Conservation (phyloP, 441 rosid genomes). For the Erodium moschatum region DNA sequence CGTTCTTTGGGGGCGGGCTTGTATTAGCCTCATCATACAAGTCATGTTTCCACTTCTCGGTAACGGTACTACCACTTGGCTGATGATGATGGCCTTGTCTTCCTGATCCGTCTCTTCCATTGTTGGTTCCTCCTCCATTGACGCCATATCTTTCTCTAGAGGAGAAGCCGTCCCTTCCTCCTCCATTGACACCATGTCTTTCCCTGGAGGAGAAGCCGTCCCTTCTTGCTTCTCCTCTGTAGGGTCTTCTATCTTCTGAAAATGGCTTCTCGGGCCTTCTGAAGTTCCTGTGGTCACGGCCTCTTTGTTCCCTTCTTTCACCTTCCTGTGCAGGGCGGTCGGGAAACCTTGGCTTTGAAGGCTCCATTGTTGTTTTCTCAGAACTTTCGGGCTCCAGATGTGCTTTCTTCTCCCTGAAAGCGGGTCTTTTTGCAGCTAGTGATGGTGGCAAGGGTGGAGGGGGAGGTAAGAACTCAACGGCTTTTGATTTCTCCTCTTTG, state of each 20-base stretch:
- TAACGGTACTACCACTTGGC: slow-evolving; percentile 24
- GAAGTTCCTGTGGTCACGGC: slow-evolving; percentile 25
- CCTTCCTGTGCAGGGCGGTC: slow-evolving; percentile 18
- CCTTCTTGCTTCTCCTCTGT: slow-evolving; percentile 38
- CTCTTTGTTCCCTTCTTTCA: slow-evolving; percentile 40
- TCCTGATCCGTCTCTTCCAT: slow-evolving; percentile 47
- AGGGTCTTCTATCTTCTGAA: slow-evolving; percentile 3
- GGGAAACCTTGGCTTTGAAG: slow-evolving; percentile 26
- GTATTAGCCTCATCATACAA: slow-evolving; percentile 62
- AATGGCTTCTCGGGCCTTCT: slow-evolving; percentile 41
- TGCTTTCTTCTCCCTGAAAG: slow-evolving; percentile 70
- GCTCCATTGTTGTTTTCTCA: slow-evolving; percentile 30
- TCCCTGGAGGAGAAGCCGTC: slow-evolving; percentile 32
- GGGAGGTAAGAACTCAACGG: slow-evolving; percentile 38
- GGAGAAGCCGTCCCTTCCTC: slow-evolving; percentile 31
- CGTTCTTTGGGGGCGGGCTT: slow-evolving; percentile 56
- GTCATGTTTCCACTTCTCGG: slow-evolving; percentile 90
- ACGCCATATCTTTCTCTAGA: slow-evolving; percentile 34
- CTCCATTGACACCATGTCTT: slow-evolving; percentile 27
- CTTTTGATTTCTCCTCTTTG: slow-evolving; percentile 36
- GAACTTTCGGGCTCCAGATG: slow-evolving; percentile 23
- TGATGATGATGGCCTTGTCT: slow-evolving; percentile 36
- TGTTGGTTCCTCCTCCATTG: slow-evolving; percentile 27
- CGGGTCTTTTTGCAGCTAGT: slow-evolving; percentile 55
- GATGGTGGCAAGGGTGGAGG: slow-evolving; percentile 19